phyloP scores from a whole-genome alignment of 108 stramenopile genomes.

The Nitzschia sp. region DNA sequence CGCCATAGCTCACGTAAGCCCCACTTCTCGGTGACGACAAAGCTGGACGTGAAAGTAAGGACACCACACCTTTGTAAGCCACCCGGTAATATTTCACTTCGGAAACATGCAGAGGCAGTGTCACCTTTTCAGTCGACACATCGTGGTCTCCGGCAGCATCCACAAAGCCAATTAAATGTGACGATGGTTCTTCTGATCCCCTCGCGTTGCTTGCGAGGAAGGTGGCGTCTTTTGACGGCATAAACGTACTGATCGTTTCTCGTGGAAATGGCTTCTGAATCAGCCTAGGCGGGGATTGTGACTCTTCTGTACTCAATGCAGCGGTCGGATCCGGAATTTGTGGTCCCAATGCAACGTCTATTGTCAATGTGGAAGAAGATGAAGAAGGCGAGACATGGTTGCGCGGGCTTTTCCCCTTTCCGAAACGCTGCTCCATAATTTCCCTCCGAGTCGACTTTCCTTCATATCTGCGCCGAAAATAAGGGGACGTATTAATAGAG shows the following conservation, averaged over 20 bases:
- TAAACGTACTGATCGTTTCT: too few relatives aligned
- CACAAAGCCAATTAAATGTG: too few relatives aligned
- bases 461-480: slow-evolving; percentile 20
- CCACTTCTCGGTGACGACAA: slow-evolving; percentile 33
- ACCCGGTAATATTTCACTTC: slow-evolving; percentile 64
- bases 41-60: slow-evolving; percentile 44
- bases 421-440: slow-evolving; percentile 4
- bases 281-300: too few relatives aligned
- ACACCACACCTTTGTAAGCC: slow-evolving; percentile 63
- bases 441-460: slow-evolving; percentile 17
- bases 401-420: neutral
- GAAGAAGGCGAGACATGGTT: neutral
- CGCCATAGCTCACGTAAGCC: slow-evolving; percentile 70
- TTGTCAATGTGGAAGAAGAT: neutral
- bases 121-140: neutral
- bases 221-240: too few relatives aligned
- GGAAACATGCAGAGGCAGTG: slow-evolving; percentile 5
- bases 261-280: too few relatives aligned
- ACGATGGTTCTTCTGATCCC: too few relatives aligned
- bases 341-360: neutral
- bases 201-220: too few relatives aligned
- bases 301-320: too few relatives aligned
- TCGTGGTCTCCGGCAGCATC: neutral
- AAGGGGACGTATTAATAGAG: neutral
- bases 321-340: slow-evolving; percentile 5